Evolutionary conservation across 2,329 filamentous ascomycete genomes (phyloP), one percentile per base, ranked within the genome.

Genomic region (Exophiala calicioides): DNA sequence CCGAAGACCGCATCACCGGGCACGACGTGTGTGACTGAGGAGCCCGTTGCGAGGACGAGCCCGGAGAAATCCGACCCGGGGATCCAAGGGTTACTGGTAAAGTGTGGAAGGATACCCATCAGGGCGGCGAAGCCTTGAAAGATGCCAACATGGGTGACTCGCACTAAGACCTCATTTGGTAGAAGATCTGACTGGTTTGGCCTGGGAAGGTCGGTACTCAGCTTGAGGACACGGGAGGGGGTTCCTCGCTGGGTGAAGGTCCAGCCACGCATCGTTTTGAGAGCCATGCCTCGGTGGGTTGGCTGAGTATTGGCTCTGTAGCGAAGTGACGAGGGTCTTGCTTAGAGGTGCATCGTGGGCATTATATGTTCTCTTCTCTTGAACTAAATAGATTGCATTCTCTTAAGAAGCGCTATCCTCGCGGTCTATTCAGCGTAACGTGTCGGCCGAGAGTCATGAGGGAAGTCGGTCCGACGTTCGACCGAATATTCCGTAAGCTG

Each of bases 181-280:
- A 30, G 18, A 7, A 52, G 40, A 20, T 21, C 20, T n/a, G 43
- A 24, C 10, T 18, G 21, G 18, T 35, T 41, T 12, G 44, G 47
- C 26, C 29, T 38, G 4, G 47, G 52, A 12, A 45, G 24, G 26
- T 51, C 39, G 39, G 41, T 30, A 9, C 32, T 26, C 3, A 52
- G 36, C 13, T 39, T 48, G 23, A 54, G 31, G 31, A 50, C 44
- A 18, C 37, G 24, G 8, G 47, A 45, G 7, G 35, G 52, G 2
- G 40, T 13, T 2, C 44, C 52, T 7, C 44, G 47, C 15, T 20
- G 13, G 12, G 40, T 52, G 32, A 36, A 49, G 3, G 40, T 42
- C 44, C 52, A 48, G 13, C 35, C 47, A 35, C 33, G 38, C 50
- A 53, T 50, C 4, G 31, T 53, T 21, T 26, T n/a, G n/a, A n/a